Evolutionary conservation across 495 filamentous ascomycete genomes (phyloP), one percentile per base, ranked within the genome.

Genomic region (Aspergillus carlsbadensis): DNA sequence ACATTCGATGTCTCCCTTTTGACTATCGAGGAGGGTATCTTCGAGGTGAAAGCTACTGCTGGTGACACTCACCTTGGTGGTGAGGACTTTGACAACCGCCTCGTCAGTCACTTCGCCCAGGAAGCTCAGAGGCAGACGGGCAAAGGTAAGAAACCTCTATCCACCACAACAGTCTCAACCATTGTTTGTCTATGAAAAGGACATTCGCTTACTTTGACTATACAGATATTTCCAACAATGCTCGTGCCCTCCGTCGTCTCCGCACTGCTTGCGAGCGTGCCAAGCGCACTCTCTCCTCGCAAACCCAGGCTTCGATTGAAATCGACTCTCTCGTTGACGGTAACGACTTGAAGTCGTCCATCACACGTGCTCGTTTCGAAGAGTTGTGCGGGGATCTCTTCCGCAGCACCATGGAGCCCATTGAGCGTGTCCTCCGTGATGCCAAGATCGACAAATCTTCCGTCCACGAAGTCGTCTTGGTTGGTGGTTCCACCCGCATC

Each of bases 1-100:
- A 98, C 95, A 71, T 98, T 98, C 79, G 94, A 98, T 96, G 95
- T 98, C 15, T 97, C 93, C 48, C 91, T 98, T 51, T 83, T 98
- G 50, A 96, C 93, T 76, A 98, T 98, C 70, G 92, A 98, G 79
- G 93, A 96, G 78, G 94, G 94, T 85, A 95, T 98, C 76, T 98
- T 98, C 84, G 96, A 96, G 68, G 94, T 98, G 73, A 96, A 93
- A 83, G 89, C 94, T 34, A 98, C 94, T 59, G 94, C 95, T 67
- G 94, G 94, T 88, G 94, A 98, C 72, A 98, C 94, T 69, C 94
- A 98, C 77, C 82, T 98, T 78, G 94, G 95, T 86, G 94, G 95
- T 77, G 91, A 97, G 78, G 95, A 98, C 78, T 98, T 98, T 71
- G 94, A 98, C 76, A 97, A 93, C 79, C 92, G 92, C 74, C 84